These are phyloP conservation scores for Bolboschoenus planiculmis DNA, from an alignment of 176 grass and related monocot genomes.

Conservation along the genomic window DNA sequence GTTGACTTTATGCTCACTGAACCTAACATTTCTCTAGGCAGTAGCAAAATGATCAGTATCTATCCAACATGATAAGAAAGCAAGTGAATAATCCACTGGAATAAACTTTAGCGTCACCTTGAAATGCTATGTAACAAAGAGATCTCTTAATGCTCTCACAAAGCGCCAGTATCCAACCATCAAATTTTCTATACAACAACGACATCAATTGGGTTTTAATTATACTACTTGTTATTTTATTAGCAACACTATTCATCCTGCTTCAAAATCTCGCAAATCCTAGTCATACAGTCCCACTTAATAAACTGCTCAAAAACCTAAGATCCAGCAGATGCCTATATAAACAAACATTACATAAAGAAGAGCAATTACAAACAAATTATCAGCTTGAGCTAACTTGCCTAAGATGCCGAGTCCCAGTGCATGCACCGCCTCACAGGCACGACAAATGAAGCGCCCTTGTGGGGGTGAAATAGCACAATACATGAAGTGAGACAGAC, in stretches of 20 bases:
- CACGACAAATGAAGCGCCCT: constrained; percentile 36
- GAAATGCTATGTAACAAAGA: background rate
- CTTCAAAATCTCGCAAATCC: background rate
- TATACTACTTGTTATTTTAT: background rate
- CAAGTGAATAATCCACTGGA: background rate
- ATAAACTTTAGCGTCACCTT: background rate
- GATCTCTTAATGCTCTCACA: background rate
- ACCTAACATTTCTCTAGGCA: background rate
- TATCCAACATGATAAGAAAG: background rate
- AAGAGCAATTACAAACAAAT: constrained; percentile 3
- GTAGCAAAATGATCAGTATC: background rate
- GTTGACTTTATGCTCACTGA: background rate
- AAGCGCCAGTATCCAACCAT: background rate
- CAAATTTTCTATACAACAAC: background rate
- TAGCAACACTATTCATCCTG: background rate
- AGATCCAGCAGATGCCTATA: background rate
- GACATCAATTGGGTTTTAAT: too few species aligned
- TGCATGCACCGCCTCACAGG: constrained; percentile 68
- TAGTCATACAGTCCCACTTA: background rate
- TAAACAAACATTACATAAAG: background rate
- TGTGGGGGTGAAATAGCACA: constrained; percentile 63
- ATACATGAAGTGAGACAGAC: constrained; percentile 67
- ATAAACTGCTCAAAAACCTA: background rate
- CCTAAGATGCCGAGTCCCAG: constrained; percentile 32
- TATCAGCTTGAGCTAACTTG: constrained; percentile 26